Conservation (phyloP, 2,329 filamentous ascomycete species). For the Trichothecium sympodiale region DNA sequence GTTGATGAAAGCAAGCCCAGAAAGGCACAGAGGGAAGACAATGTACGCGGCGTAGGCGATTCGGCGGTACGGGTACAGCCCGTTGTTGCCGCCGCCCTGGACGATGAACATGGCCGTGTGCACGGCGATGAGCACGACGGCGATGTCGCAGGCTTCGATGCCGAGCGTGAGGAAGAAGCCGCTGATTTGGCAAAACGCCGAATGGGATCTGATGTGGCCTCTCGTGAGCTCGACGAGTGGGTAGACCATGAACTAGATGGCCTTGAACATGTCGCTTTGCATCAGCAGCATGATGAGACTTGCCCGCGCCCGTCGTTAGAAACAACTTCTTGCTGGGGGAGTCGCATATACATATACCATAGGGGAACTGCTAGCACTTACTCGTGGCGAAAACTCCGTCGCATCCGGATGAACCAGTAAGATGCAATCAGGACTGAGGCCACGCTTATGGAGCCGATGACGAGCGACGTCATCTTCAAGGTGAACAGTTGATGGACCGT, state of each 20-base stretch:
- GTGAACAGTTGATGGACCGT: constrained; percentile 8
- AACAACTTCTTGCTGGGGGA: constrained; percentile 8
- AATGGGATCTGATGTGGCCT: constrained; percentile 37
- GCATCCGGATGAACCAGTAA: constrained; percentile 67
- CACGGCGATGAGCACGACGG: constrained; percentile 61
- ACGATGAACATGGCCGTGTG: constrained; percentile 67
- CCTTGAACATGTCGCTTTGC: constrained; percentile 60
- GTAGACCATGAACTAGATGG: constrained; percentile 56
- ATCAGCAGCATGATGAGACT: constrained; percentile 68
- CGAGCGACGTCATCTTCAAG: constrained; percentile 22
- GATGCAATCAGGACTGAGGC: constrained; percentile 43
- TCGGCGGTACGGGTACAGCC: constrained; percentile 57
- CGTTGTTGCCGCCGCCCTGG: constrained; percentile 42
- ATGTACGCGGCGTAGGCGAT: constrained; percentile 47
- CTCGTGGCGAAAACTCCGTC: constrained; percentile 57
- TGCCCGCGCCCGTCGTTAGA: background rate
- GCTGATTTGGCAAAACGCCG: constrained; percentile 53
- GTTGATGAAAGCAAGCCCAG: constrained; percentile 53
- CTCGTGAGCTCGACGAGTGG: constrained; percentile 44
- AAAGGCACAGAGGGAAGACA: constrained; percentile 46
- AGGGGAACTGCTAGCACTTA: constrained; percentile 3
- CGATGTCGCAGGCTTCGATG: constrained; percentile 61
- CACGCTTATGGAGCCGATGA: constrained; percentile 41
- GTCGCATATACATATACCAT: background rate
- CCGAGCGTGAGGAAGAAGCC: constrained; percentile 57